A percentile compares a stretch with the other conserved stretches of the same genome.
Conservation (phyloP, 2,329 filamentous ascomycete species). For the Nectriaceae sp. region DNA sequence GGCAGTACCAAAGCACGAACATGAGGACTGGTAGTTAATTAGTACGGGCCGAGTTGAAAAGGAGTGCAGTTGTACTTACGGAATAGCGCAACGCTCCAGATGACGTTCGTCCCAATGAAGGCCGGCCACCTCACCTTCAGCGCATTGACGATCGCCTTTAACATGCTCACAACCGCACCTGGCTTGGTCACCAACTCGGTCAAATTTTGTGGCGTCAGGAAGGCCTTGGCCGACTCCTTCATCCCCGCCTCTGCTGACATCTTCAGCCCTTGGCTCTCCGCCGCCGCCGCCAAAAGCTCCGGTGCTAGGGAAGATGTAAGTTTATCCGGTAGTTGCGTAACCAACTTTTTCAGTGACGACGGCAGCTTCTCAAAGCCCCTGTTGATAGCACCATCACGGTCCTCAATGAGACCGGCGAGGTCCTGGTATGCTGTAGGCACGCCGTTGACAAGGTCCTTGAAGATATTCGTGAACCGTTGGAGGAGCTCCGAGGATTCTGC, state of each 20-base stretch:
- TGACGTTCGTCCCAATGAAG: slow-evolving; percentile 85
- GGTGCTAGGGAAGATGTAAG: slow-evolving; percentile 75
- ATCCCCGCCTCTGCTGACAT: slow-evolving; percentile 57
- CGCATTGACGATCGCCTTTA: slow-evolving; percentile 89
- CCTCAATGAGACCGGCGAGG: slow-evolving; percentile 65
- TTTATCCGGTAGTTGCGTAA: slow-evolving; percentile 81
- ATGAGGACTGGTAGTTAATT: slow-evolving; percentile 65
- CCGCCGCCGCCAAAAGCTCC: slow-evolving; percentile 77
- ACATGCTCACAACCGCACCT: slow-evolving; percentile 79
- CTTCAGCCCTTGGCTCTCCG: slow-evolving; percentile 70
- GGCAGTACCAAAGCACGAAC: slow-evolving; percentile 96
- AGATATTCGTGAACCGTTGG: slow-evolving; percentile 81
- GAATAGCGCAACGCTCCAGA: slow-evolving; percentile 88
- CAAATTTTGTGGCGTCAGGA: slow-evolving; percentile 71
- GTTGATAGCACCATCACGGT: slow-evolving; percentile 61
- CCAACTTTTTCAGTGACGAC: slow-evolving; percentile 78
- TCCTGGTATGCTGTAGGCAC: slow-evolving; percentile 93
- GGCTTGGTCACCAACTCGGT: slow-evolving; percentile 83
- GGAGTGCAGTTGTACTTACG: slow-evolving; percentile 54
- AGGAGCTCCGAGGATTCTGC: slow-evolving; percentile 81
- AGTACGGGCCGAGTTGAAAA: slow-evolving; percentile 3
- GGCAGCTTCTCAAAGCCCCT: slow-evolving; percentile 70
- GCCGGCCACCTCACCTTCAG: slow-evolving; percentile 87
- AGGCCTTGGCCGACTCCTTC: slow-evolving; percentile 64
- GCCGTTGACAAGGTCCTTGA: slow-evolving; percentile 90